Conservation (phyloP, 176 grass and related monocot genomes). For the Phoenix dactylifera region DNA sequence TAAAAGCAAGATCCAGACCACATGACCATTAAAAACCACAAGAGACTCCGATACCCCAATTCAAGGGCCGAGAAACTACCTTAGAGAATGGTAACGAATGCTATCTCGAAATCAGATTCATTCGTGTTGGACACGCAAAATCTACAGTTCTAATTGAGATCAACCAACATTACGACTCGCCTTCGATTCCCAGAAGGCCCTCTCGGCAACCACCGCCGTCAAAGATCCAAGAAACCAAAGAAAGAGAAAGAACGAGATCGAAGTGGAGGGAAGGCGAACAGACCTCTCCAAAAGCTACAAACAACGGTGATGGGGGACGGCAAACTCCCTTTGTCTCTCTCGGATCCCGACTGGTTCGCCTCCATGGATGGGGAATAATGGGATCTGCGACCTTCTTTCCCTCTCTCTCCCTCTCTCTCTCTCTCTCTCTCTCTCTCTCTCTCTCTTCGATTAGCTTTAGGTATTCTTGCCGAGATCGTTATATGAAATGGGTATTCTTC, state of each 20-base stretch:
- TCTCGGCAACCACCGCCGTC: no score
- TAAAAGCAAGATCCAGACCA: no score
- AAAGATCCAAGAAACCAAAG: no score
- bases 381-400: background rate
- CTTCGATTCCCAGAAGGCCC: no score
- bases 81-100: no score
- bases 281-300: constrained; percentile 89
- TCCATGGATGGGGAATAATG: constrained; percentile 9
- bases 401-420: background rate
- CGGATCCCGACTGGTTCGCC: constrained; percentile 37
- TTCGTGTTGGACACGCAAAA: no score
- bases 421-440: background rate
- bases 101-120: no score
- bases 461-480: background rate
- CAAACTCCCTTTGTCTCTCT: constrained; percentile 31
- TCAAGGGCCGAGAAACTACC: no score
- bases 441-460: background rate
- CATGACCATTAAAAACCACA: no score
- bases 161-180: no score
- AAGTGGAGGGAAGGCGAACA: constrained; percentile 1
- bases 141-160: no score
- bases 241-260: background rate
- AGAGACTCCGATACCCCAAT: no score
- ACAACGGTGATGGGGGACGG: constrained; percentile 76
- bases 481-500: background rate